A percentile compares a stretch with the other conserved stretches of the same genome.
Conservation (phyloP, 805 yeast genomes). For the Helenozyma rhizophorensis region DNA sequence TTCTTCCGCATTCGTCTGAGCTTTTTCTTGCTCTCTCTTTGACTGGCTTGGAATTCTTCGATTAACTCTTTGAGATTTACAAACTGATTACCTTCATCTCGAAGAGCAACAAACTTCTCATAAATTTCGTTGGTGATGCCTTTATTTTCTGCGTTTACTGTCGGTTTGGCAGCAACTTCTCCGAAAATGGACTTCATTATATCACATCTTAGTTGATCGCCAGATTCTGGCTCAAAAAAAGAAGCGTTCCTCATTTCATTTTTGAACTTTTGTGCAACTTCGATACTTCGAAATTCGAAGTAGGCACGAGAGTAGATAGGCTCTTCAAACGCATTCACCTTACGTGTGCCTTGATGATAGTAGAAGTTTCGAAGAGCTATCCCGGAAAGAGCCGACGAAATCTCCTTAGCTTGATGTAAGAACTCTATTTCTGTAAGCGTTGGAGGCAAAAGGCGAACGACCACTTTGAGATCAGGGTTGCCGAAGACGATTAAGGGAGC, state of each 20-base stretch:
- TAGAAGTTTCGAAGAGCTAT: constrained; percentile 2
- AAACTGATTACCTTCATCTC: neutral
- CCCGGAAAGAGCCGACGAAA: constrained; percentile 1
- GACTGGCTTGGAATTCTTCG: constrained; percentile 13
- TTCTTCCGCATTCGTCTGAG: neutral
- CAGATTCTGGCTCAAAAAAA: constrained; percentile 22
- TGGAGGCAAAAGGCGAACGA: constrained; percentile 22
- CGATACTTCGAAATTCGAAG: constrained; percentile 10
- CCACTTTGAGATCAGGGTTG: constrained; percentile 13
- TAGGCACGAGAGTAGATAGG: constrained; percentile 18
- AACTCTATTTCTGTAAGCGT: constrained; percentile 13
- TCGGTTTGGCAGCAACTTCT: constrained; percentile 3
- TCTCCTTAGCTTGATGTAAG: constrained; percentile 17
- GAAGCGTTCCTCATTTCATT: constrained; percentile 13
- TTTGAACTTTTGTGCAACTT: constrained; percentile 7
- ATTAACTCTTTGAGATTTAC: constrained; percentile 6
- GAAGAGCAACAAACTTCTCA: constrained; percentile 1
- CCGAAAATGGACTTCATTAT: constrained; percentile 12
- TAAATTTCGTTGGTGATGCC: too few relatives aligned
- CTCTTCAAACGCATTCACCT: constrained; percentile 15
- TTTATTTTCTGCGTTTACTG: too few relatives aligned
- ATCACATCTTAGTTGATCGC: constrained; percentile 20
- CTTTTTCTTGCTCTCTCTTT: constrained; percentile 16
- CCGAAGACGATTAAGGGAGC: constrained; percentile 9
- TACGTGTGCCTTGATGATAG: constrained; percentile 16